Evolutionary conservation across 345 rosid species (phyloP), one percentile per base, ranked within the genome.

Genomic region (Citrus glauca): DNA sequence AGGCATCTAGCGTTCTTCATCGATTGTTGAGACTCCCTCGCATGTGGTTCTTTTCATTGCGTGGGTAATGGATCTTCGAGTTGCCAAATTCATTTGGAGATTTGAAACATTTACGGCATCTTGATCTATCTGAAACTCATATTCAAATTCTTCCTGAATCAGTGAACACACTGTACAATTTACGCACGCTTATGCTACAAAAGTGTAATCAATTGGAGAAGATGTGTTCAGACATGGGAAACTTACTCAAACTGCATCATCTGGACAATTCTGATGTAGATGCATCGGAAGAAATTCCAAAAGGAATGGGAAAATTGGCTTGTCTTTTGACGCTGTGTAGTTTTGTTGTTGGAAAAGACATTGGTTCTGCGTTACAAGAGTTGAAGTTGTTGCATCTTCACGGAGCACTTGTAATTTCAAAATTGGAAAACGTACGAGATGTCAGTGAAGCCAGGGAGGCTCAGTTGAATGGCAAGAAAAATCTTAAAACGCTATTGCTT

Each of bases 401-500:
- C 1, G 45, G 27, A 20, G 40, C 40, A 25, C 64, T 80, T 13
- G 1, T 68, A 33, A 80, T 80, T 57, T 19, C 17, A 28, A 63
- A 32, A n/a, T 20, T 80, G 57, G 38, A 50, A 2, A 75, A 75
- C 55, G n/a, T 75, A 68, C 8, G 25, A 20, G 72, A 80, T 61
- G 40, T 0, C 17, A 25, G 19, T 24, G 83, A 70, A 7, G 87
- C 88, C 75, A 69, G 72, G 72, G 84, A 77, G 13, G 85, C 85
- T 66, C 30, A 78, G n/a, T 22, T 87, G 55, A 81, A 69, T 60
- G 71, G 71, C 35, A 88, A 88, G 80, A 60, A 14, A 27, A 45
- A 79, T 67, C 84, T 89, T 63, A 79, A 73, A 25, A 75, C 33
- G 37, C 45, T 88, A 71, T 60, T 50, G 40, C 73, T 88, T 61